Evolutionary conservation across 306 rosid species (phyloP).

Genomic region (Gastrolobium villosum): DNA sequence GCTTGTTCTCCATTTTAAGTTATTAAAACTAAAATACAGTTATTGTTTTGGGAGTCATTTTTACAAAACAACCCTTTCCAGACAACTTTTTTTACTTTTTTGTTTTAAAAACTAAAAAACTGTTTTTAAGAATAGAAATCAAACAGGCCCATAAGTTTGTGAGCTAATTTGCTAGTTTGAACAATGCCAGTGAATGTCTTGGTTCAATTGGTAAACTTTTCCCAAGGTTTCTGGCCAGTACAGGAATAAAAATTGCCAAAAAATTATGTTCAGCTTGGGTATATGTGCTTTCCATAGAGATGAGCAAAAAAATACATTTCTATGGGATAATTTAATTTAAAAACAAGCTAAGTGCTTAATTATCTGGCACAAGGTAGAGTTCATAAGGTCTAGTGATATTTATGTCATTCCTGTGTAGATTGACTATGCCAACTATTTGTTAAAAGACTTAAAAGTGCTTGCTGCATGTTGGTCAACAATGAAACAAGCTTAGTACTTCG

Average conservation of each 20-base stretch:
- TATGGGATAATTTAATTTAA: not conserved
- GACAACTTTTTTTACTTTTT: no score
- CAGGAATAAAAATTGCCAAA: not conserved
- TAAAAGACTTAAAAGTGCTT: constrained; percentile 2
- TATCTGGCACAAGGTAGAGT: not conserved
- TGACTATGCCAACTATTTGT: not conserved
- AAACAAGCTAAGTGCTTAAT: not conserved
- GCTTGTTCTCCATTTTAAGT: no score
- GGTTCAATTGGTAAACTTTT: not conserved
- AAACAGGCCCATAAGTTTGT: no score
- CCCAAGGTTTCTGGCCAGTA: not conserved
- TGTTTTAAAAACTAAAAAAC: no score
- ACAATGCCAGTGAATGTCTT: not conserved
- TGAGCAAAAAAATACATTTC: not conserved
- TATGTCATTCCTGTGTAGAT: not conserved
- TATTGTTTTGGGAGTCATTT: no score
- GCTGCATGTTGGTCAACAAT: constrained; percentile 22
- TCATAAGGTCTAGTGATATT: constrained; percentile 3
- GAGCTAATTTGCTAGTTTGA: not conserved
- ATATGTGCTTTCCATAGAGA: not conserved
- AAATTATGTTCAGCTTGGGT: not conserved
- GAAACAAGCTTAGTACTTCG: constrained; percentile 19
- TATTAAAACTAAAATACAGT: no score
- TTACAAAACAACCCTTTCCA: no score
- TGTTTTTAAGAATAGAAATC: no score